These are phyloP conservation scores for Kalmusia sp. DNA, from an alignment of 2,329 filamentous ascomycete species.

Conservation along the genomic window DNA sequence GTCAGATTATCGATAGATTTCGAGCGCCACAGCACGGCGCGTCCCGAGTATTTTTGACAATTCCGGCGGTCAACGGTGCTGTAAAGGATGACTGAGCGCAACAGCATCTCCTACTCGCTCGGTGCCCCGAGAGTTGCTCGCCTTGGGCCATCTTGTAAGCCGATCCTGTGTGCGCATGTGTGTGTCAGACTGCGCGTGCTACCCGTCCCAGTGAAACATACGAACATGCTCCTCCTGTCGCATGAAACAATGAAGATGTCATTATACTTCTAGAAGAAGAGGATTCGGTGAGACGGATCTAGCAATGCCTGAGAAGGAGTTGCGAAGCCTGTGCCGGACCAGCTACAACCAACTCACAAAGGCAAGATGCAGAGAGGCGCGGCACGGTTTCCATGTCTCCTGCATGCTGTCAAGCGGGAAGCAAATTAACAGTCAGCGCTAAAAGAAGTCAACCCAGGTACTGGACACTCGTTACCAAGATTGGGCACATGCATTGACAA, in stretches of 20 bases:
- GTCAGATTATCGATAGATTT: neutral
- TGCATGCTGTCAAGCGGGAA: neutral
- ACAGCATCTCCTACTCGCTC: neutral
- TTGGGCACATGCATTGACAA: neutral
- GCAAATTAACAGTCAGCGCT: constrained; percentile 4
- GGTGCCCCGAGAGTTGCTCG: neutral
- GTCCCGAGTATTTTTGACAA: neutral
- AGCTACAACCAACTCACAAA: neutral
- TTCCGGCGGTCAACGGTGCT: neutral
- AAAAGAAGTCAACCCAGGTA: neutral
- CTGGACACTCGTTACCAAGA: neutral
- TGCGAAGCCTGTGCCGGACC: neutral
- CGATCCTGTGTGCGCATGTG: neutral
- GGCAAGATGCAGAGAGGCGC: too few relatives aligned
- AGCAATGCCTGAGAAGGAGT: too few relatives aligned
- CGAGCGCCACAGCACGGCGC: neutral
- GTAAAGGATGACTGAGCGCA: neutral
- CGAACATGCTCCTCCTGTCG: neutral
- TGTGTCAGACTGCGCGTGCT: too few relatives aligned
- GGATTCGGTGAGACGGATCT: too few relatives aligned
- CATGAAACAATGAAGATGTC: neutral
- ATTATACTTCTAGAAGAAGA: neutral
- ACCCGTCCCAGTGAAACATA: neutral
- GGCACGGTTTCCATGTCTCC: too few relatives aligned
- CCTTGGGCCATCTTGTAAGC: neutral